Evolutionary conservation across 768 basidiomycete genomes (phyloP).

Genomic region (Basidioascus undulatus): DNA sequence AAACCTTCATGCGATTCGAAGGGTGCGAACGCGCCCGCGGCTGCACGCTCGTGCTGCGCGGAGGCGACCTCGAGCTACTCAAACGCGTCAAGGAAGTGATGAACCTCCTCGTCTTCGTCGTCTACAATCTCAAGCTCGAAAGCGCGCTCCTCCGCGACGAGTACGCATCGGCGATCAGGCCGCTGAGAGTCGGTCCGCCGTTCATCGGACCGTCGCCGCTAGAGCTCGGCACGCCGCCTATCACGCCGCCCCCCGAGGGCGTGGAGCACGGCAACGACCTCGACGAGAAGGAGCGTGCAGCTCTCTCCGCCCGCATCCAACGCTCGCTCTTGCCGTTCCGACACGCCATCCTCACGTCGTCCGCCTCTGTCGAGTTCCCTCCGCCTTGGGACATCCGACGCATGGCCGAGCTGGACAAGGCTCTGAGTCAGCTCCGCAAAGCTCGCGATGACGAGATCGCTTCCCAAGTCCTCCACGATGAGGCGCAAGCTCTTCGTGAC

Average conservation of each 20-base stretch:
- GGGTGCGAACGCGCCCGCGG: conserved; percentile 82
- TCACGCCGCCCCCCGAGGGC: too few species aligned
- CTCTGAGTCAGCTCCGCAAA: conserved; percentile 41
- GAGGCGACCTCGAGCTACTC: conserved; percentile 57
- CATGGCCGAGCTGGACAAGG: conserved; percentile 72
- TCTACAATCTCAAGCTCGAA: conserved; percentile 80
- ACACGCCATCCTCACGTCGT: conserved; percentile 75
- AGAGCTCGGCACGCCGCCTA: too few species aligned
- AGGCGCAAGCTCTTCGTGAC: too few species aligned
- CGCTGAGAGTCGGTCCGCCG: too few species aligned
- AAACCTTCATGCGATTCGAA: conserved; percentile 96
- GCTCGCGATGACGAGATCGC: too few species aligned
- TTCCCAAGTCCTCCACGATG: too few species aligned
- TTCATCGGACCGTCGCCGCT: too few species aligned
- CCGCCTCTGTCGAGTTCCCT: conserved; percentile 71
- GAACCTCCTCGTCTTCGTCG: conserved; percentile 72
- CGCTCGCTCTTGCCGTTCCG: conserved; percentile 61
- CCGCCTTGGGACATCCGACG: conserved; percentile 67
- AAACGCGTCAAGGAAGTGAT: conserved; percentile 76
- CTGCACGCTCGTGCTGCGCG: conserved; percentile 77
- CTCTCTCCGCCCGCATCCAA: conserved; percentile 52
- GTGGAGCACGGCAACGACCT: too few species aligned
- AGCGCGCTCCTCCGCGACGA: conserved; percentile 23
- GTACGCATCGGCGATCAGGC: too few species aligned
- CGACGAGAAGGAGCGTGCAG: conserved; percentile 39